Base-by-base conservation (phyloP, 345 rosid species). In the Sisymbrium altissimum region DNA sequence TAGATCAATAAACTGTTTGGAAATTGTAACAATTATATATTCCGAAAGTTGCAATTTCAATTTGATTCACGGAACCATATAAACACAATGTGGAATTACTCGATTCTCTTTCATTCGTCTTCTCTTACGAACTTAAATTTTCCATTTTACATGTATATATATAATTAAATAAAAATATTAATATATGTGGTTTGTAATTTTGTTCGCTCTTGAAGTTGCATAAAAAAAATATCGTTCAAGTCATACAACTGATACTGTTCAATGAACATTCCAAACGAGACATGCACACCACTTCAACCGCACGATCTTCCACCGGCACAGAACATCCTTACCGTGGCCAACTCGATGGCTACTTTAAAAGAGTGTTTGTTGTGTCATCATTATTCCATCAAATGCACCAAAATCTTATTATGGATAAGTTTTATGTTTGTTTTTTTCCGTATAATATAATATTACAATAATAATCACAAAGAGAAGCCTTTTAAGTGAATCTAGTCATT, bases 231-330 rank as follows among this genome's bases (percentile, higher is more conserved):
- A 41, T 43, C 50, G 19, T 62, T 9, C 21, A 27, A 41, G 21
- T 49, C 55, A 21, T 21, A 49, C 30, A 52, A 7, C n/a, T 5
- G 7, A 6, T 6, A 19, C 12, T n/a, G 7, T 18, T 44, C 32
- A 57, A 21, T n/a, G 40, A 43, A 23, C 17, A 49, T 15, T 44
- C 11, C 41, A 50, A 61, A 49, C 15, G 43, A 14, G 45, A 39
- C 73, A 74, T 43, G 70, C 5, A 53, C n/a, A 43, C 64, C 77
- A 53, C 70, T 64, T 74, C 66, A 59, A 40, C 45, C 19, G 52
- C 78, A 67, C 73, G 78, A 67, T 67, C 30, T 29, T 41, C 69
- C 69, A 75, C 68, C 39, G 56, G 69, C 74, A 50, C 44, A 3
- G 25, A 66, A 29, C 13, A 39, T 50, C 11, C 27, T 58, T 46